A percentile compares a stretch with the other conserved stretches of the same genome.
Conservation (phyloP, 495 filamentous ascomycete genomes). For the Terfezia boudieri region DNA sequence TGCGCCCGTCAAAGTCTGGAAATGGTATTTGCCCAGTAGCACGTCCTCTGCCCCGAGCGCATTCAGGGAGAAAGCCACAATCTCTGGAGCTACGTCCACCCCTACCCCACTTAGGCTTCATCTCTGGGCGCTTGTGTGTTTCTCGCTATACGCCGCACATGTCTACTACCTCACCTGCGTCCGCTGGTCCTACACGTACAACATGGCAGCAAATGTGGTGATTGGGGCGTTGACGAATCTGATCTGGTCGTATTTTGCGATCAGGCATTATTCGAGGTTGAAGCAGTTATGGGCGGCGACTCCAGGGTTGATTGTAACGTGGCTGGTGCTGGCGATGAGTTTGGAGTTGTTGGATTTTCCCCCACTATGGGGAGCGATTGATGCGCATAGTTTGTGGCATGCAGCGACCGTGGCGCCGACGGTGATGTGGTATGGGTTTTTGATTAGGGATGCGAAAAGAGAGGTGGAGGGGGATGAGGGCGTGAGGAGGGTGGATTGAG, state of each 20-base stretch:
- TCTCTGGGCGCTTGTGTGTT: neutral
- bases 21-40: constrained; percentile 33
- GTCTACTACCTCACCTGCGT: constrained; percentile 66
- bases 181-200: constrained; percentile 89
- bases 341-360: constrained; percentile 87
- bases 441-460: constrained; percentile 6
- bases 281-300: constrained; percentile 57
- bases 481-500: constrained; percentile 3
- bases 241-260: constrained; percentile 71
- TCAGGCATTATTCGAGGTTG: constrained; percentile 43
- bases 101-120: neutral
- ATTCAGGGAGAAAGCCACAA: neutral
- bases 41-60: neutral
- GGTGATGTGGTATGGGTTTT: constrained; percentile 78
- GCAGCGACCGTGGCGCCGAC: constrained; percentile 73
- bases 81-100: neutral
- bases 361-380: constrained; percentile 56
- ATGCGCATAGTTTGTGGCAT: constrained; percentile 96
- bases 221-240: constrained; percentile 60
- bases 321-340: constrained; percentile 85
- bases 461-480: constrained; percentile 1
- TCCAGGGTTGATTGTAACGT: constrained; percentile 82
- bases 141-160: constrained; percentile 38
- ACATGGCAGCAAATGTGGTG: constrained; percentile 84
- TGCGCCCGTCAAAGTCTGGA: constrained; percentile 54